Percentiles rank a stretch among this genome's conserved stretches.
Evolutionary conservation across 202 grass and related monocot species (phyloP).

Genomic region (Thinopyrum obtusiflorum): DNA sequence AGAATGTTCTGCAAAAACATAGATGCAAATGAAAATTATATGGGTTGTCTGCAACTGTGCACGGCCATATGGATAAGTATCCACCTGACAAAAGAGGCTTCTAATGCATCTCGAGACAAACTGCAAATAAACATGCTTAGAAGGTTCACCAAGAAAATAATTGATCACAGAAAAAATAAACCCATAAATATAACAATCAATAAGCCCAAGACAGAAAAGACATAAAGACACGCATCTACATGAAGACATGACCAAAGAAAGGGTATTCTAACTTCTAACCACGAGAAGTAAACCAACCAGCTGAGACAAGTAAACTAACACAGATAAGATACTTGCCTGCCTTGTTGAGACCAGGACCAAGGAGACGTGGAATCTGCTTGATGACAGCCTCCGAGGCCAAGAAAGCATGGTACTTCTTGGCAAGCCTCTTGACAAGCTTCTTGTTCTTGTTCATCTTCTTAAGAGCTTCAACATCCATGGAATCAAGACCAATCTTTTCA

Average conservation of each 20-base stretch:
- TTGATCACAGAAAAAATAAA: background rate
- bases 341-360: no score
- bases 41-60: background rate
- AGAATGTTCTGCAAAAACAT: no score
- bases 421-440: no score
- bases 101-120: background rate
- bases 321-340: background rate
- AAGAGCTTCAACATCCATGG: background rate
- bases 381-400: no score
- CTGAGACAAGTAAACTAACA: background rate
- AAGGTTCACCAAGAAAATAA: background rate
- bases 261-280: background rate
- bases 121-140: no score
- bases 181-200: background rate
- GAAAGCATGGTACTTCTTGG: no score
- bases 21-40: background rate
- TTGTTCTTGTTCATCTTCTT: no score
- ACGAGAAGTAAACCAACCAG: background rate
- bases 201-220: background rate
- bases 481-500: no score
- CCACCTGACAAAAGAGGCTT: background rate
- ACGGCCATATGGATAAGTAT: no score
- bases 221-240: background rate
- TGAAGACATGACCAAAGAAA: background rate
- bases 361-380: no score